Evolutionary conservation across 345 rosid genomes (phyloP).

Genomic region (Alliaria petiolata): DNA sequence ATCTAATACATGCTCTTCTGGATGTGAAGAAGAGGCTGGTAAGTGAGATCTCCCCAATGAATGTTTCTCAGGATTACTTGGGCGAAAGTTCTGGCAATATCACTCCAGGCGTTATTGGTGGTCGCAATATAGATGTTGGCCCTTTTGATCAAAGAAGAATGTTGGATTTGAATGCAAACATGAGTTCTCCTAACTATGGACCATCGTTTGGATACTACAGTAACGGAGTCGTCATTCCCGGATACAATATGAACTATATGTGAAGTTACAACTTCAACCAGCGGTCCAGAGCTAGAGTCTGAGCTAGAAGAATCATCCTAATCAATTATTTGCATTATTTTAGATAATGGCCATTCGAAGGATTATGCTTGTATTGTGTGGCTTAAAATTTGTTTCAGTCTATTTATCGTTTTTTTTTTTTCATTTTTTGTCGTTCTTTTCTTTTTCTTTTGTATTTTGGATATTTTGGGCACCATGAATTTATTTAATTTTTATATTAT

Average conservation of each 20-base stretch:
- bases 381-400: background rate
- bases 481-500: background rate
- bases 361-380: background rate
- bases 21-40: constrained; percentile 34
- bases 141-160: background rate
- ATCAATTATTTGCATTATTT: background rate
- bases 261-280: constrained; percentile 3
- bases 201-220: background rate
- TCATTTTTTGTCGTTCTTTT: background rate
- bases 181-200: background rate
- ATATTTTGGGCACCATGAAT: background rate
- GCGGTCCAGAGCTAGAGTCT: background rate
- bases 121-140: background rate
- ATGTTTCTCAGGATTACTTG: background rate
- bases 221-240: background rate
- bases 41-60: constrained; percentile 16
- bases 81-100: background rate
- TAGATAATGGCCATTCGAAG: background rate
- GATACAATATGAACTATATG: background rate
- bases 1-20: constrained; percentile 27
- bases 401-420: background rate
- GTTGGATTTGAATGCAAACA: background rate
- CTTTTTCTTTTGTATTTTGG: background rate
- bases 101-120: background rate
- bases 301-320: background rate